Base-by-base conservation (phyloP, 163 green algal genomes). In the Trebouxia gelatinosa region DNA sequence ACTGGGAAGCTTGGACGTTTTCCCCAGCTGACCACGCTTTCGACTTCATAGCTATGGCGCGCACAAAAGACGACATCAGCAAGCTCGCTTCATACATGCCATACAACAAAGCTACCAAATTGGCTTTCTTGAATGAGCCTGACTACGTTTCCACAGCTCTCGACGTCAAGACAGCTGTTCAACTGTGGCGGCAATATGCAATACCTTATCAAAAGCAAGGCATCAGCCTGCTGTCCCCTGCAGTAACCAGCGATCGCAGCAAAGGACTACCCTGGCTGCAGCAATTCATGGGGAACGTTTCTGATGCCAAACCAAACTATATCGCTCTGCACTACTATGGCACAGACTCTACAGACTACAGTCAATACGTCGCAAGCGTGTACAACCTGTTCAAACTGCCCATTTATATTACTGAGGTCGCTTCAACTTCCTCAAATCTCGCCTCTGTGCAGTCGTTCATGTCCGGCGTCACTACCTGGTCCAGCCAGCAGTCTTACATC, bases 271-370 rank as follows among this genome's bases (percentile, higher is more conserved):
- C 62, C 17, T 70, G 62, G 62, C 62, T 70, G 32, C 34, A 32
- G 4, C 32, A 46, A 4, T 70, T 70, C 62, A 70, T 70, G 62
- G 34, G 23, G 11, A 21, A 16, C 29, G 62, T 70, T 16, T 28
- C 62, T 28, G 35, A 46, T 1, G 62, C 26, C 4, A 70, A 70
- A 34, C 62, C 62, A 38, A 34, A 70, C 34, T 70, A 70, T 34
- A 70, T 70, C 46, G 62, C 62, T 32, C 62, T 70, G 32, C 62
- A 70, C 34, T 70, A 70, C 62, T 70, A 70, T 31, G 62, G 62
- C 21, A 70, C 62, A 70, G 34, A 70, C 29, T 21, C 62, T 29
- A 70, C 62, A 29, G 62, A 32, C 5, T 70, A 48, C 26, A 3
- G 46, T 17, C 43, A 32, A 28, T 70, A 70, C 19, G 62, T 70